A percentile compares a stretch with the other conserved stretches of the same genome.
phyloP scores from a whole-genome alignment of 352 stramenopile genomes.

The Phytophthora crassamura region DNA sequence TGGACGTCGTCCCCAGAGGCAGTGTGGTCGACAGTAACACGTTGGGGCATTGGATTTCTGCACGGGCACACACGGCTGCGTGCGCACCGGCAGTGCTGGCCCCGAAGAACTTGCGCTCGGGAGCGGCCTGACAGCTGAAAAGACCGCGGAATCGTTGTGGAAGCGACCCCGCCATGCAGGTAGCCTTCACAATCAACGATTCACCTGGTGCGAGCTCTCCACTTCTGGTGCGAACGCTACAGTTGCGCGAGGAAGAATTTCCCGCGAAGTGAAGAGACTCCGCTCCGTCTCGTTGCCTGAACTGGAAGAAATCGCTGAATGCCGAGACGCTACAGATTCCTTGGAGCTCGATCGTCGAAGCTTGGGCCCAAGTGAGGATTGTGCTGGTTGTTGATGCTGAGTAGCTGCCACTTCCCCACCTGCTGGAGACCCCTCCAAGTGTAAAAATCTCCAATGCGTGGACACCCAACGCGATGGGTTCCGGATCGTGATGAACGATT shows the following conservation, averaged over 20 bases:
- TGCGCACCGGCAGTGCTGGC: background rate
- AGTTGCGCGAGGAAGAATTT: no score
- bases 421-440: slow-evolving; percentile 41
- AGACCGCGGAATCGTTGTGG: no score
- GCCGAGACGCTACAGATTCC: slow-evolving; percentile 28
- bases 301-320: no score
- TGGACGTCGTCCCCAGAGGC: slow-evolving; percentile 76
- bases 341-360: slow-evolving; percentile 54
- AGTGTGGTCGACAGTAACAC: no score
- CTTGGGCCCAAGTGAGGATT: slow-evolving; percentile 15
- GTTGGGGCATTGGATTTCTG: slow-evolving; percentile 83
- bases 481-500: slow-evolving; percentile 32
- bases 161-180: no score
- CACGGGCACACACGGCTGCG: slow-evolving; percentile 54
- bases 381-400: background rate
- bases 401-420: background rate
- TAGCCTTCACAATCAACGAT: no score
- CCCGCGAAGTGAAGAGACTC: no score
- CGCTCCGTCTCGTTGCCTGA: no score
- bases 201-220: no score
- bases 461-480: slow-evolving; percentile 33
- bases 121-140: slow-evolving; percentile 48
- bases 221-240: no score
- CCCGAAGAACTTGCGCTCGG: slow-evolving; percentile 37
- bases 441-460: slow-evolving; percentile 54